Evolutionary conservation across 176 grass and related monocot species (phyloP), one percentile per base, ranked within the genome.

Genomic region (Aegilops longissima): DNA sequence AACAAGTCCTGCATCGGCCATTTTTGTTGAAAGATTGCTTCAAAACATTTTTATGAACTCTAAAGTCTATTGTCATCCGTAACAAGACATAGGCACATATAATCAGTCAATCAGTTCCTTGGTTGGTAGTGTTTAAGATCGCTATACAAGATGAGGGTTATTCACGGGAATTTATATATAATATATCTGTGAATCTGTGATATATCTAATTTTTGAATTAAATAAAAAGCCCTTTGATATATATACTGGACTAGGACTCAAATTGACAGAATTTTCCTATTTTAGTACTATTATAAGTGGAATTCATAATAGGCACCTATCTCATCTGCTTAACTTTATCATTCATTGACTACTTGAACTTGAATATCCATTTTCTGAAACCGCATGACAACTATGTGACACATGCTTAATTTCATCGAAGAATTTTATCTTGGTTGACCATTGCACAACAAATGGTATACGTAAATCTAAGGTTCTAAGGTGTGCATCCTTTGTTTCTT

Each of bases 371-470:
- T 70, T 83, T 27, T 69, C 16, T 44, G 11, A 11, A 30, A 54
- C 51, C 66, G 64, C 71, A 3, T 33, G 23, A 29, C 77, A 82
- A 62, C 18, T 21, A 81, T 59, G 13, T 38, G 61, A 29, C 81
- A 86, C 64, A 49, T 59, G 20, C 9, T 75, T 78, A 36, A 78
- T 54, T 83, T 83, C 52, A 73, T 40, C 40, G 29, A 39, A 63
- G 7, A 76, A 35, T 64, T 51, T 84, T 64, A 5, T 84, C 10
- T 79, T 38, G 8, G 4, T 38, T 38, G 70, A 21, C 36, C 24
- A 2, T 34, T 78, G 18, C 76, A 76, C 20, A 70, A 68, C 25
- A 76, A 56, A 69, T 89, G 66, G 45, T 68, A 68, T 68, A 12
- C 14, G 7, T 2, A 69, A 76, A 56, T 38, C 4, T 35, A 79